Percentiles rank a stretch among this genome's conserved stretches.
These are phyloP conservation scores for Ascochyta lentis DNA, from an alignment of 2,329 filamentous ascomycete species.

Conservation along the genomic window DNA sequence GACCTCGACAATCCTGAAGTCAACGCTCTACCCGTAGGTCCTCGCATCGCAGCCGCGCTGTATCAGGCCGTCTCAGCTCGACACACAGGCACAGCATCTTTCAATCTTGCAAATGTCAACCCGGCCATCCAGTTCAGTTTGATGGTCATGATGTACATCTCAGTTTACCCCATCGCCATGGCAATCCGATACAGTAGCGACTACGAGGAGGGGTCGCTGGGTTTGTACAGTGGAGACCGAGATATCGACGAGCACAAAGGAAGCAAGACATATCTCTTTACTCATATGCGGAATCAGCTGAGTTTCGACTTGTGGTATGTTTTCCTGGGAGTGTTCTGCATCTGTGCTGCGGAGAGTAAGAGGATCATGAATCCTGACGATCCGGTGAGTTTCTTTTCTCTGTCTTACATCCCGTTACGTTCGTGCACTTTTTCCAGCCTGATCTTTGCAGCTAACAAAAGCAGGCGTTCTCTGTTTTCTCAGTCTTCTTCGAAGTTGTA, in stretches of 20 bases:
- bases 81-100: constrained; percentile 57
- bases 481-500: constrained; percentile 53
- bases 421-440: neutral
- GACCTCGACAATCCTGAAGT: constrained; percentile 60
- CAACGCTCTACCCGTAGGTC: constrained; percentile 51
- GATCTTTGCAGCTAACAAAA: constrained; percentile 22
- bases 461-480: constrained; percentile 47
- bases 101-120: constrained; percentile 53
- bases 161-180: constrained; percentile 65
- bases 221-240: constrained; percentile 57
- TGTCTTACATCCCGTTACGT: too few species aligned
- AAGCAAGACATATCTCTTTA: constrained; percentile 24
- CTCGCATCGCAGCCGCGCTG: constrained; percentile 61
- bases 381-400: constrained; percentile 23
- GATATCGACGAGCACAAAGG: constrained; percentile 20
- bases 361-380: constrained; percentile 49
- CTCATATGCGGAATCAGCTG: constrained; percentile 53
- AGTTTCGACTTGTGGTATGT: constrained; percentile 55
- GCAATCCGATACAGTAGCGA: constrained; percentile 64
- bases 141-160: constrained; percentile 70
- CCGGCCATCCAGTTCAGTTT: constrained; percentile 64
- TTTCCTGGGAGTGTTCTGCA: constrained; percentile 51
- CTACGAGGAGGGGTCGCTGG: constrained; percentile 66
- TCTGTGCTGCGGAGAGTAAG: constrained; percentile 28
- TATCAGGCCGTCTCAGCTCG: constrained; percentile 63